phyloP scores from a whole-genome alignment of 2,329 filamentous ascomycete species.

The Lecanoromycetidae sp. region DNA sequence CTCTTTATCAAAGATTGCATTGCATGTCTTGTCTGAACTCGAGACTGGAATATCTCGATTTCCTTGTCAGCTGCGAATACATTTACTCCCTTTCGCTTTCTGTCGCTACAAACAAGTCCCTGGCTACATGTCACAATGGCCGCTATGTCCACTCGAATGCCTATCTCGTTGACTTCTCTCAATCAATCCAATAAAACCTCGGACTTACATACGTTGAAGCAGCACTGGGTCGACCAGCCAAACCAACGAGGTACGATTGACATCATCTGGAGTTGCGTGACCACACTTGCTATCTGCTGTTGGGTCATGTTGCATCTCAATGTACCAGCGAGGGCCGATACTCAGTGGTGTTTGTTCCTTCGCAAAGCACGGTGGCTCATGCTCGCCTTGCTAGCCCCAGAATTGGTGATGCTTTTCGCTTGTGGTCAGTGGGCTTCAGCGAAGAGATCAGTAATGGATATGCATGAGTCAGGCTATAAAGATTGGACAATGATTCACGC shows the following conservation, averaged over 20 bases:
- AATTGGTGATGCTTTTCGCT: conserved; percentile 11
- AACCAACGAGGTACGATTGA: conserved; percentile 11
- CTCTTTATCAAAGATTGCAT: too few relatives aligned
- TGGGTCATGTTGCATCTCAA: conserved; percentile 15
- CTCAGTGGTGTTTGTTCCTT: neutral
- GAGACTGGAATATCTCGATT: too few relatives aligned
- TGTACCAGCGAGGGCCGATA: conserved; percentile 7
- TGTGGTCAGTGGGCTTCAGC: conserved; percentile 15
- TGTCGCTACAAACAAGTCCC: too few relatives aligned
- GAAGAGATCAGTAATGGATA: conserved; percentile 2
- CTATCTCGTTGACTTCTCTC: too few relatives aligned
- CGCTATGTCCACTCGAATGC: too few relatives aligned
- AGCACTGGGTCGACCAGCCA: conserved; percentile 15
- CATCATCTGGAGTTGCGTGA: conserved; percentile 13
- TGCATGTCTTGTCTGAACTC: too few relatives aligned
- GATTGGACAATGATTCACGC: conserved; percentile 11
- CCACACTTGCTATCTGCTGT: conserved; percentile 11
- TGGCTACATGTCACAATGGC: too few relatives aligned
- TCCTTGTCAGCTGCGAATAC: too few relatives aligned
- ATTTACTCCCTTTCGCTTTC: too few relatives aligned
- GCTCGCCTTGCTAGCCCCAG: conserved; percentile 13
- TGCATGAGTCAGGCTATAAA: neutral
- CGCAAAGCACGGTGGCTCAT: conserved; percentile 12
- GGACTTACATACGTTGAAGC: too few relatives aligned
- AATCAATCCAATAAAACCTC: too few relatives aligned